Conservation (phyloP, 2,329 filamentous ascomycete genomes). For the Penicillium italicum region DNA sequence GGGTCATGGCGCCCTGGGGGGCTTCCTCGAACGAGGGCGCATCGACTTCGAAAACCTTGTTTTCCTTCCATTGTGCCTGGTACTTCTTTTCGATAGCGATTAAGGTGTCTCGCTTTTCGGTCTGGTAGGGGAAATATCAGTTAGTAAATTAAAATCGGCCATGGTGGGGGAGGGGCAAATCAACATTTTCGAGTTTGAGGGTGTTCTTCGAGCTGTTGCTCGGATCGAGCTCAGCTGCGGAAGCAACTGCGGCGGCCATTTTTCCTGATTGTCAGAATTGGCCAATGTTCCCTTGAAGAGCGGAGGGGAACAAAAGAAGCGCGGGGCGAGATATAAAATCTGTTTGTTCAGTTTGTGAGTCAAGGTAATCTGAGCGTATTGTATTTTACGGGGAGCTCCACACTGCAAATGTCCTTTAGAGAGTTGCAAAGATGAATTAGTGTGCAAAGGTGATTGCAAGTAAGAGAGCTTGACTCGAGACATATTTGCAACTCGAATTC, state of each 20-base stretch:
- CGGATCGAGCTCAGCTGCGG: conserved; percentile 54
- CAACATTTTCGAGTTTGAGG: conserved; percentile 60
- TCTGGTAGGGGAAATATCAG: conserved; percentile 20
- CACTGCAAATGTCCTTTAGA: background rate
- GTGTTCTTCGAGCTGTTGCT: conserved; percentile 57
- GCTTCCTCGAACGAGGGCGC: conserved; percentile 76
- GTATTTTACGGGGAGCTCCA: conserved; percentile 7
- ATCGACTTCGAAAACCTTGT: conserved; percentile 76
- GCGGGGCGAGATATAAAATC: conserved; percentile 27
- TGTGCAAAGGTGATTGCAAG: background rate
- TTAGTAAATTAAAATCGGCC: conserved; percentile 15
- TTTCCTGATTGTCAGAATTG: conserved; percentile 25
- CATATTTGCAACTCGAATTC: background rate
- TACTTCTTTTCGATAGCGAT: conserved; percentile 74
- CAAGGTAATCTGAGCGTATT: conserved; percentile 4
- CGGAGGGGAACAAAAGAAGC: conserved; percentile 21
- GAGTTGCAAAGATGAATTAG: background rate
- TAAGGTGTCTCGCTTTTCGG: conserved; percentile 32
- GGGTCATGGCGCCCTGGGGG: conserved; percentile 68
- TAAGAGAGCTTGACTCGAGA: background rate
- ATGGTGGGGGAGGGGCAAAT: conserved; percentile 27
- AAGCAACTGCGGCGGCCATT: conserved; percentile 48
- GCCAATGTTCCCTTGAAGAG: conserved; percentile 11
- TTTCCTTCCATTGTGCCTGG: conserved; percentile 76
- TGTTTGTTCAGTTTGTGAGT: conserved; percentile 12